A percentile compares a stretch with the other conserved stretches of the same genome.
phyloP scores from a whole-genome alignment of 1,284 basidiomycete genomes.

The Fomitiporia mediterranea region DNA sequence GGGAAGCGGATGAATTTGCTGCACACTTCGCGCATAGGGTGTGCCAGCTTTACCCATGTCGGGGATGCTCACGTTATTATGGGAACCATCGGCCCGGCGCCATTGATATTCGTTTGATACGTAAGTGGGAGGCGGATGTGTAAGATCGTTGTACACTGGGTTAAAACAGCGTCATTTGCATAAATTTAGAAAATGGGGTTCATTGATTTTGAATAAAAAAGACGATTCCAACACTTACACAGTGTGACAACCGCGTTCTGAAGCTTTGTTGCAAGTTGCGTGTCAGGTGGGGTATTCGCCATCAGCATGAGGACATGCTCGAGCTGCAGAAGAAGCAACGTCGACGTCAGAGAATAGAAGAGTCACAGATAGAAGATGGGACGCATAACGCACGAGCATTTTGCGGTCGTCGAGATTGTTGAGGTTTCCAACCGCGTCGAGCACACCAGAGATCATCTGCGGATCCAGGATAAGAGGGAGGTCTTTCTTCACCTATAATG shows the following conservation, averaged over 20 bases:
- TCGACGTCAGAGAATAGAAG: constrained; percentile 22
- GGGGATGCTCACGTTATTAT: constrained; percentile 69
- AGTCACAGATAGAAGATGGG: constrained; percentile 20
- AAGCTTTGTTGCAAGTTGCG: constrained; percentile 37
- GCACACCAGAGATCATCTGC: constrained; percentile 41
- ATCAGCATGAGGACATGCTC: constrained; percentile 62
- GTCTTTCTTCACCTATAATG: constrained; percentile 41
- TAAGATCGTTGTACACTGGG: constrained; percentile 71
- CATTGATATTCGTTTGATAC: constrained; percentile 59
- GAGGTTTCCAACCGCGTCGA: constrained; percentile 53
- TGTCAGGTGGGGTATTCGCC: constrained; percentile 51
- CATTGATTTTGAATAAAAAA: too few species aligned
- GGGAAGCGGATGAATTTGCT: constrained; percentile 60
- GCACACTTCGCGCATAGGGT: constrained; percentile 78
- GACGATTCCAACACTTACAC: too few species aligned
- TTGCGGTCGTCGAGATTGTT: constrained; percentile 64
- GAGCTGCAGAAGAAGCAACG: constrained; percentile 41
- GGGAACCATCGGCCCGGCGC: constrained; percentile 67
- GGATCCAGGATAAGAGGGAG: constrained; percentile 34
- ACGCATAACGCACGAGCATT: constrained; percentile 36
- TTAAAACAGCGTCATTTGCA: neutral
- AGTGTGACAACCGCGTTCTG: constrained; percentile 53
- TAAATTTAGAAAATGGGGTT: neutral
- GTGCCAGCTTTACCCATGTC: constrained; percentile 69
- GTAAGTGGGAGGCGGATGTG: constrained; percentile 68